A percentile compares a stretch with the other conserved stretches of the same genome.
phyloP scores from a whole-genome alignment of 1,284 basidiomycete species.

The Mycena citricolor region DNA sequence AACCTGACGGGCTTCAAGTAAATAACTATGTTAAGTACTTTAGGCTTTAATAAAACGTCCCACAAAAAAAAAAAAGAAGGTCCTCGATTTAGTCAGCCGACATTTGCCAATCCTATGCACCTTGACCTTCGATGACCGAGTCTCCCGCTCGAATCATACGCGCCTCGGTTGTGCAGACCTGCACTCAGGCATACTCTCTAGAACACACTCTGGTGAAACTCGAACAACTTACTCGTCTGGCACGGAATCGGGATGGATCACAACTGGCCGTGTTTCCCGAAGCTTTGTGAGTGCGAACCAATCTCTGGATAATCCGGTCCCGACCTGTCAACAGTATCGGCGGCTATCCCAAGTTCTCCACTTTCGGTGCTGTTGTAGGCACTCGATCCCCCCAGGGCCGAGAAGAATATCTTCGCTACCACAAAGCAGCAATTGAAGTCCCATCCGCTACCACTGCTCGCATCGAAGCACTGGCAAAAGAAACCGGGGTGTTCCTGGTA shows the following conservation, averaged over 20 bases:
- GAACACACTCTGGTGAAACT: constrained; percentile 57
- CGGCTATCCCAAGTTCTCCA: constrained; percentile 65
- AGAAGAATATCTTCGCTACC: constrained; percentile 60
- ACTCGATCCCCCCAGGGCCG: constrained; percentile 52
- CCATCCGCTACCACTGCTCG: constrained; percentile 49
- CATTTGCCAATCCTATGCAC: too few species aligned
- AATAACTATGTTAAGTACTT: too few species aligned
- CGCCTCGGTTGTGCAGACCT: constrained; percentile 58
- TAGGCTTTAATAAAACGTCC: too few species aligned
- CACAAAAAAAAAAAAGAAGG: too few species aligned
- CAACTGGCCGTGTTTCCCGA: constrained; percentile 73
- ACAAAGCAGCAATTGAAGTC: constrained; percentile 56
- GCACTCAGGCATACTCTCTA: constrained; percentile 53
- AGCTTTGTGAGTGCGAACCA: constrained; percentile 53
- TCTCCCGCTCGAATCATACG: constrained; percentile 25
- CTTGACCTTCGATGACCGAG: constrained; percentile 15
- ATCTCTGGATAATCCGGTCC: constrained; percentile 24
- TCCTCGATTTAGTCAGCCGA: too few species aligned
- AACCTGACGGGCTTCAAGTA: too few species aligned
- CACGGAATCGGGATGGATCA: constrained; percentile 49
- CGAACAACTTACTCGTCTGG: constrained; percentile 47
- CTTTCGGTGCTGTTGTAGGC: constrained; percentile 60
- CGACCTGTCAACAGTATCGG: constrained; percentile 46
- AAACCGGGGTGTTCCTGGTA: constrained; percentile 58
- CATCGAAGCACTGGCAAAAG: constrained; percentile 53